phyloP scores from a whole-genome alignment of 1,139 yeast genomes.

The Blastobotrys persicus region DNA sequence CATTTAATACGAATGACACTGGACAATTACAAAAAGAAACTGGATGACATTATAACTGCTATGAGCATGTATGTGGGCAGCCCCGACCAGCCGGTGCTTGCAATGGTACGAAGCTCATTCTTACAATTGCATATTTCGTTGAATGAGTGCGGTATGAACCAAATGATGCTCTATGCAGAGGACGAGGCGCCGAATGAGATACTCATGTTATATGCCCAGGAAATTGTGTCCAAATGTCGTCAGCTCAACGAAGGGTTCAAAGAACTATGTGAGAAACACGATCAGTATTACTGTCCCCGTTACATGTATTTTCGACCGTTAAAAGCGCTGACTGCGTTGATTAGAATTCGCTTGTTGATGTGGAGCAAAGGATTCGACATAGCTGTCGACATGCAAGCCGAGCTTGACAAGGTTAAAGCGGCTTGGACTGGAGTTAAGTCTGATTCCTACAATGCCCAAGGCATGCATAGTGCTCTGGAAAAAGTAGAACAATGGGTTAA shows the following conservation, averaged over 20 bases:
- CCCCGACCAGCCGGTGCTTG: neutral
- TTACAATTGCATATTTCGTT: neutral
- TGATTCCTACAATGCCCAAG: neutral
- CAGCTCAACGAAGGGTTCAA: constrained; percentile 1
- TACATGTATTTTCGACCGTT: constrained; percentile 55
- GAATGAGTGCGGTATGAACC: constrained; percentile 8
- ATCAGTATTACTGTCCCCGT: constrained; percentile 40
- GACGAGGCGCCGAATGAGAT: constrained; percentile 2
- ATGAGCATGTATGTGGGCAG: constrained; percentile 4
- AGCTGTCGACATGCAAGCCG: constrained; percentile 7
- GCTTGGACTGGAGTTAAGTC: constrained; percentile 7
- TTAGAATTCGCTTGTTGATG: constrained; percentile 18
- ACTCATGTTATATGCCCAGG: constrained; percentile 4
- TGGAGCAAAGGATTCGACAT: constrained; percentile 11
- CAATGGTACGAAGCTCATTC: neutral
- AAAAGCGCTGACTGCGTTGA: constrained; percentile 46
- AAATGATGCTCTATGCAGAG: constrained; percentile 5
- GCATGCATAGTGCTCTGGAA: constrained; percentile 2
- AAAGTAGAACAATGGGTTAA: constrained; percentile 8
- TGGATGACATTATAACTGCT: neutral
- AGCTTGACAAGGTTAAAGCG: constrained; percentile 1
- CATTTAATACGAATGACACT: neutral
- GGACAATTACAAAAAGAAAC: neutral
- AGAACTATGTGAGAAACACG: neutral
- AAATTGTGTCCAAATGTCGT: constrained; percentile 7